A percentile compares a stretch with the other conserved stretches of the same genome.
Conservation (phyloP, 306 rosid species). For the Quercus variabilis region DNA sequence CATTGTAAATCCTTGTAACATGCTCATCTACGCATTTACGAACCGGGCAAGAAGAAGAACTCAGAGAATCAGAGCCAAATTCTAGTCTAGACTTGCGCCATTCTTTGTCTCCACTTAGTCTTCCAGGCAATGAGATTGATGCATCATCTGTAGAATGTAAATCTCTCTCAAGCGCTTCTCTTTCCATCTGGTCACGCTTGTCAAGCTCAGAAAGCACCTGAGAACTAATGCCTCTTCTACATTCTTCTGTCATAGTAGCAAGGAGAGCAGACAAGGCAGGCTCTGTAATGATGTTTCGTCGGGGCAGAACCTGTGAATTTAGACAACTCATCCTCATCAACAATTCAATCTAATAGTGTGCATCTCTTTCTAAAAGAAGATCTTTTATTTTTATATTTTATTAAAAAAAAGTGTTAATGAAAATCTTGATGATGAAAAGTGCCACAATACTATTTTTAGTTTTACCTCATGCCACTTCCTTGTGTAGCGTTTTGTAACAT, state of each 20-base stretch:
- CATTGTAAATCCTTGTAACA: conserved; percentile 65
- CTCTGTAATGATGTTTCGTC: conserved; percentile 57
- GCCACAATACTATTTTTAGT: background rate
- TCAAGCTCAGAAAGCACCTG: conserved; percentile 55
- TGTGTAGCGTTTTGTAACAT: conserved; percentile 92
- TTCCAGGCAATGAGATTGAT: conserved; percentile 80
- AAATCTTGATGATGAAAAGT: background rate
- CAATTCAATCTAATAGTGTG: conserved; percentile 5
- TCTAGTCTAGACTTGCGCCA: conserved; percentile 87
- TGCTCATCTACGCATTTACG: conserved; percentile 83
- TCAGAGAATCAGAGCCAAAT: conserved; percentile 55
- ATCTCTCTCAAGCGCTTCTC: conserved; percentile 50
- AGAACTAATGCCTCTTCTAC: conserved; percentile 55
- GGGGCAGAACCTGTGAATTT: conserved; percentile 67
- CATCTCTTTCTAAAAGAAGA: background rate
- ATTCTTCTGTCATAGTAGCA: conserved; percentile 46
- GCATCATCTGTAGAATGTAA: conserved; percentile 48
- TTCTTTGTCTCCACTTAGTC: conserved; percentile 85
- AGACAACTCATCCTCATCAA: background rate
- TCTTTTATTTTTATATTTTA: background rate
- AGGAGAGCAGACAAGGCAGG: conserved; percentile 52
- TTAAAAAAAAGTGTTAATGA: conserved; percentile 1
- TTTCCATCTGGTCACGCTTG: conserved; percentile 67
- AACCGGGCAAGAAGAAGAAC: conserved; percentile 64
- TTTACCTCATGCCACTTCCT: conserved; percentile 90